Evolutionary conservation across 176 grass and related monocot genomes (phyloP), one percentile per base, ranked within the genome.

Genomic region (Echinochloa phyllopogon): DNA sequence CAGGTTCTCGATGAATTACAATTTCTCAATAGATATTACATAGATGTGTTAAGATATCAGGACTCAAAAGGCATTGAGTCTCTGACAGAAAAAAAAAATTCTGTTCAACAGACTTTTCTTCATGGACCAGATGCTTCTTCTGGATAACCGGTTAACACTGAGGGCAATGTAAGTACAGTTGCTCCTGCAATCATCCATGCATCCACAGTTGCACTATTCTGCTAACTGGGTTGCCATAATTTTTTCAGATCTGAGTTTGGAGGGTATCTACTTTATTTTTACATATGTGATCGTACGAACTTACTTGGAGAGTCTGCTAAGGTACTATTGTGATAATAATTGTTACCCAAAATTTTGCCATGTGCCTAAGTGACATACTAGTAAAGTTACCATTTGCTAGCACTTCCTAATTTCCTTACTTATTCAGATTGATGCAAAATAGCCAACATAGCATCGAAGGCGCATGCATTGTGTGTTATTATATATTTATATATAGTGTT

Each of bases 241-340:
- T 76, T 76, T 86, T 64, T 91, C 91, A 99, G 96, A 94, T 94
- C 93, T 61, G 96, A 99, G 78, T 92, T 99, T 88, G 93, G 91
- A 73, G 93, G 80, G 45, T 88, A 90, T 83, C 84, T 99, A 82
- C 73, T 94, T 49, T 99, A 99, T 62, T 99, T 94, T 88, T 96
- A 94, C 76, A 69, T 99, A 80, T 99, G 91, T 72, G 96, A 99
- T 82, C 87, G 93, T 49, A 96, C 93, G 88, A 76, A 92, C 89
- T 82, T 99, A 61, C 84, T 99, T 3, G 96, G 96, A 78, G 96
- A 99, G 63, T 91, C 96, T 77, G 83, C 67, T 58, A 99, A 99
- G 96, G 96, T 99, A 86, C 65, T 77, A 15, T 76, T 88, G 44
- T 55, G 80, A 29, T 75, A 36, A 50, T 75, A 75, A 18, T 75